A percentile compares a stretch with the other conserved stretches of the same genome.
phyloP scores from a whole-genome alignment of 2,329 filamentous ascomycete genomes.

The Tympanopsis confertula region DNA sequence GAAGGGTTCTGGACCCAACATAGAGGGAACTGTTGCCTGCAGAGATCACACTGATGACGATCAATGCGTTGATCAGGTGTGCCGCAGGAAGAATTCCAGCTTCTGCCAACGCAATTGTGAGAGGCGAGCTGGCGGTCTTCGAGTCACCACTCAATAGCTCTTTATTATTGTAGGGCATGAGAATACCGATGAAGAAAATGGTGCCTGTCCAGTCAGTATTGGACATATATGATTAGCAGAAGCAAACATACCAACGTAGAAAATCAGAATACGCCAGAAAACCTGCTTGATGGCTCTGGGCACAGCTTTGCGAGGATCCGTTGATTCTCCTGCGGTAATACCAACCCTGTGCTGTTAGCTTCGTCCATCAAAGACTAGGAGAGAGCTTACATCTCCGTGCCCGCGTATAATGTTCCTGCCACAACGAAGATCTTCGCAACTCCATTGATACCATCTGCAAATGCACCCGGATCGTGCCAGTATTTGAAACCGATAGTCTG shows the following conservation, averaged over 20 bases:
- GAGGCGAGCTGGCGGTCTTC: slow-evolving; percentile 63
- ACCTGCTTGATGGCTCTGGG: slow-evolving; percentile 86
- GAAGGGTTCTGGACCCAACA: slow-evolving; percentile 79
- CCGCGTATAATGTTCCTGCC: slow-evolving; percentile 54
- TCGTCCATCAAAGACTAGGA: too few relatives aligned
- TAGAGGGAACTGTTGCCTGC: slow-evolving; percentile 90
- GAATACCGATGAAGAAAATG: slow-evolving; percentile 59
- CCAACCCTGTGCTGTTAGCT: too few relatives aligned
- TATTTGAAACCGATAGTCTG: slow-evolving; percentile 49
- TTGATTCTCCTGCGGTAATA: slow-evolving; percentile 66
- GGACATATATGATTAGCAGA: too few relatives aligned
- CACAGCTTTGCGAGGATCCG: slow-evolving; percentile 69
- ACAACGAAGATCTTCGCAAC: slow-evolving; percentile 42
- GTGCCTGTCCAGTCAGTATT: too few relatives aligned
- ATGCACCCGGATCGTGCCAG: slow-evolving; percentile 50
- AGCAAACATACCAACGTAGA: slow-evolving; percentile 61
- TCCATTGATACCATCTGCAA: slow-evolving; percentile 46
- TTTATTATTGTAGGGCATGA: slow-evolving; percentile 63
- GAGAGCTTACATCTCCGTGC: slow-evolving; percentile 49
- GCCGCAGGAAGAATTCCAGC: slow-evolving; percentile 72
- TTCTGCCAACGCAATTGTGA: slow-evolving; percentile 82
- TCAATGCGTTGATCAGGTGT: slow-evolving; percentile 89
- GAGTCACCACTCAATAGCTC: slow-evolving; percentile 47
- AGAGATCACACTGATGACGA: slow-evolving; percentile 78
- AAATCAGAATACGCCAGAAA: slow-evolving; percentile 85